A percentile compares a stretch with the other conserved stretches of the same genome.
These are phyloP conservation scores for Umbelopsis sp. DNA, from an alignment of 192 early-diverging fungal species.

Conservation along the genomic window DNA sequence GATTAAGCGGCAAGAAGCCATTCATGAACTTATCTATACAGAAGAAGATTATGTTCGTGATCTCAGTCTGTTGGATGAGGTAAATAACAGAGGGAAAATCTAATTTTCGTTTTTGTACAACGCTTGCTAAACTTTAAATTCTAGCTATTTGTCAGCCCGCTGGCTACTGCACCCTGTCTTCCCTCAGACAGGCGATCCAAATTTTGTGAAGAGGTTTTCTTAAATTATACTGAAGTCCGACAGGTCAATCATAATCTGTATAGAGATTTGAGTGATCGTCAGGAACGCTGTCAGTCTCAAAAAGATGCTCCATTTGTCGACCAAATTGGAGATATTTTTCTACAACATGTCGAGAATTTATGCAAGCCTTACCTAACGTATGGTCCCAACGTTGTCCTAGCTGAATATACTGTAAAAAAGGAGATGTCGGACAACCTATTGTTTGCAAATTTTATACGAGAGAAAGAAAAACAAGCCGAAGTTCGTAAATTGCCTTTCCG, in stretches of 20 bases:
- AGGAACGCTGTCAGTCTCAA: slow-evolving; percentile 39
- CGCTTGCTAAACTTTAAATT: not conserved
- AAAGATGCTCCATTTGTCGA: slow-evolving; percentile 56
- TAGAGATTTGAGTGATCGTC: slow-evolving; percentile 52
- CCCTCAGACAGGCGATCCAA: not conserved
- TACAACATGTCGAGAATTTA: slow-evolving; percentile 63
- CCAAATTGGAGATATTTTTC: slow-evolving; percentile 81
- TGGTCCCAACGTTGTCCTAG: slow-evolving; percentile 75
- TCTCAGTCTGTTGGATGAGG: slow-evolving; percentile 74
- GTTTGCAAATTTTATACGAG: slow-evolving; percentile 75
- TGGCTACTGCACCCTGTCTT: slow-evolving; percentile 29
- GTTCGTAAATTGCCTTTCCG: slow-evolving; percentile 32
- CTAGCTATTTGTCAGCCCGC: slow-evolving; percentile 34
- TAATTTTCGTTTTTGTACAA: not conserved
- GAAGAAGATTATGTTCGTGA: slow-evolving; percentile 94
- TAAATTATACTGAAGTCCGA: slow-evolving; percentile 67
- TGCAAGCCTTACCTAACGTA: slow-evolving; percentile 74
- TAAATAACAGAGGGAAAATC: not conserved
- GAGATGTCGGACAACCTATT: slow-evolving; percentile 66
- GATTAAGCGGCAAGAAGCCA: slow-evolving; percentile 91
- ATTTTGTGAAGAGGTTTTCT: slow-evolving; percentile 74
- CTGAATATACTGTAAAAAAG: slow-evolving; percentile 69
- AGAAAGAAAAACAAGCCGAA: slow-evolving; percentile 51
- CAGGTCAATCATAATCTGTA: slow-evolving; percentile 58
- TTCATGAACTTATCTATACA: slow-evolving; percentile 90